phyloP scores from a whole-genome alignment of 2,329 filamentous ascomycete species.

The Pseudogymnoascus sp. region DNA sequence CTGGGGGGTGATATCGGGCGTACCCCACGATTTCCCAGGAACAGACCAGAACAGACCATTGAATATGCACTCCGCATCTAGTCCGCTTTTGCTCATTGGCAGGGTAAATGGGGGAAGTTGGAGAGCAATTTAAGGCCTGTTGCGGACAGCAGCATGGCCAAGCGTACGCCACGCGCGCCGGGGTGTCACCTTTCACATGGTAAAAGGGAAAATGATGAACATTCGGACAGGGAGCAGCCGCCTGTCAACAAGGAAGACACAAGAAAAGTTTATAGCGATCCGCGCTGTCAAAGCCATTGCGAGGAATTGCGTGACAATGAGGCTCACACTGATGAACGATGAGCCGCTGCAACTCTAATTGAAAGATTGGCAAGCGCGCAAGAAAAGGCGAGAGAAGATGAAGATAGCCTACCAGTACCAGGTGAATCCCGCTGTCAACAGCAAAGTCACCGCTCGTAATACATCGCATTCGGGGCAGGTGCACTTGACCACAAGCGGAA shows the following conservation, averaged over 20 bases:
- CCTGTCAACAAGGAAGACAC: conserved; percentile 6
- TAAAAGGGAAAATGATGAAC: conserved; percentile 2
- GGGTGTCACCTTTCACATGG: conserved; percentile 3
- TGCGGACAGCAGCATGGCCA: neutral
- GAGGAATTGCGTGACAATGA: conserved; percentile 1
- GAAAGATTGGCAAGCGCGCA: neutral
- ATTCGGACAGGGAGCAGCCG: neutral
- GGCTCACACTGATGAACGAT: neutral
- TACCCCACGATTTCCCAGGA: neutral
- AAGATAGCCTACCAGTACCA: neutral
- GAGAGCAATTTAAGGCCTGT: neutral
- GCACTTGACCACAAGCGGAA: neutral
- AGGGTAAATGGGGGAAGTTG: neutral
- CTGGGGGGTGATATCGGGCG: neutral
- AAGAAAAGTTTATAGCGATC: neutral
- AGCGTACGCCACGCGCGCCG: neutral
- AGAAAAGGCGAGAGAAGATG: neutral
- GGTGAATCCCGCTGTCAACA: neutral
- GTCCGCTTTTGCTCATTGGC: neutral
- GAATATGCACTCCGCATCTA: conserved; percentile 5
- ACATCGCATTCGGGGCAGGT: neutral
- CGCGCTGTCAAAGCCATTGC: conserved; percentile 4
- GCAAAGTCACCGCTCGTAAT: neutral
- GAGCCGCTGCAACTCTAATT: conserved; percentile 5
- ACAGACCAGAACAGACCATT: conserved; percentile 9